phyloP scores from a whole-genome alignment of 768 basidiomycete species.

The Tephrocybe rancida region DNA sequence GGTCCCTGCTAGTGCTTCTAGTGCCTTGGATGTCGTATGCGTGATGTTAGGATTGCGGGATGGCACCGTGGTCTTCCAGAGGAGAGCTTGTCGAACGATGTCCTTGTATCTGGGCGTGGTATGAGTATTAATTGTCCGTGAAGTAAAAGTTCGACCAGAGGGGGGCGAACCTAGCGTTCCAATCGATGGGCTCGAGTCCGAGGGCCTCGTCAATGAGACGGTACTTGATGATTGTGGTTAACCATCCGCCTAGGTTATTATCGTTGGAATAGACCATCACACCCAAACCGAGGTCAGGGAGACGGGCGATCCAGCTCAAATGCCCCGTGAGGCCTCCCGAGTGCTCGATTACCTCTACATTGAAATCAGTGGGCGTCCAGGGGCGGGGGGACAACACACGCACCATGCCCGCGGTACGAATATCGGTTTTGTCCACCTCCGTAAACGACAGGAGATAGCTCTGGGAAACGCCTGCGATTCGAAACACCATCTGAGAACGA shows the following conservation, averaged over 20 bases:
- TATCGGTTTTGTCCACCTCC: conserved; percentile 25
- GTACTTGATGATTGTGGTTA: background rate
- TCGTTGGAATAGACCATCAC: background rate
- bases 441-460: conserved; percentile 25
- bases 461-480: conserved; percentile 14
- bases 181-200: conserved; percentile 21
- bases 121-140: background rate
- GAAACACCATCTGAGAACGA: no score
- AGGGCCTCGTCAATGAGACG: conserved; percentile 21
- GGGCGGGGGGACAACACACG: background rate
- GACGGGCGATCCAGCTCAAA: background rate
- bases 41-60: background rate
- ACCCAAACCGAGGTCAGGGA: background rate
- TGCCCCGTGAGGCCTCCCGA: conserved; percentile 9
- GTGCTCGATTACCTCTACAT: conserved; percentile 16
- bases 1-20: conserved; percentile 20
- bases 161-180: conserved; percentile 13
- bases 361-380: background rate
- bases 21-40: conserved; percentile 11
- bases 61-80: background rate
- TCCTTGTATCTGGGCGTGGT: conserved; percentile 1
- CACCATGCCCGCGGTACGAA: conserved; percentile 29
- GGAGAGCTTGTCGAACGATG: background rate
- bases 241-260: background rate
- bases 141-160: background rate